A percentile compares a stretch with the other conserved stretches of the same genome.
Conservation (phyloP, 192 early-diverging fungal species). For the Entrophospora sp. region DNA sequence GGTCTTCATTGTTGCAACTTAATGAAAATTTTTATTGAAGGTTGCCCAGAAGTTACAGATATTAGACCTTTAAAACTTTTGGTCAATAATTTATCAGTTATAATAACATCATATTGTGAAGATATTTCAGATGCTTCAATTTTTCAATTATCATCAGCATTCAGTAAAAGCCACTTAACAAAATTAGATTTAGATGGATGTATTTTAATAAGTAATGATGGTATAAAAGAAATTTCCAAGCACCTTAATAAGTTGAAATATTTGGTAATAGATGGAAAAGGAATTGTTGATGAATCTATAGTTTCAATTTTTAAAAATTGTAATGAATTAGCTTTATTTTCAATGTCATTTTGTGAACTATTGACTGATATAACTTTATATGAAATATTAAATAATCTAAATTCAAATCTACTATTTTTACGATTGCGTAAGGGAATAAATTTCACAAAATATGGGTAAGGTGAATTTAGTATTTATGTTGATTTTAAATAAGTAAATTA, state of each 20-base stretch:
- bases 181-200: constrained; percentile 15
- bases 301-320: not conserved
- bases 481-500: not conserved
- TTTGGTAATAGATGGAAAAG: constrained; percentile 11
- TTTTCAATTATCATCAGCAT: not conserved
- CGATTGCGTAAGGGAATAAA: not conserved
- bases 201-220: not conserved
- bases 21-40: constrained; percentile 5
- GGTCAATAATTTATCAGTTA: not conserved
- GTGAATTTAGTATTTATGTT: not conserved
- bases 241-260: not conserved
- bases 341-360: constrained; percentile 3
- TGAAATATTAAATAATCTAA: not conserved
- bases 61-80: not conserved
- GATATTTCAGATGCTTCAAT: not conserved
- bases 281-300: not conserved
- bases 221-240: not conserved
- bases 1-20: not conserved
- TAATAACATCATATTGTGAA: not conserved
- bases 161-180: not conserved
- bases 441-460: constrained; percentile 3
- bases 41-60: not conserved
- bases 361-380: not conserved
- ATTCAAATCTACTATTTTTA: not conserved
- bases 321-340: not conserved